Conservation (phyloP, 2,329 filamentous ascomycete species). For the Hansfordia pulvinata region DNA sequence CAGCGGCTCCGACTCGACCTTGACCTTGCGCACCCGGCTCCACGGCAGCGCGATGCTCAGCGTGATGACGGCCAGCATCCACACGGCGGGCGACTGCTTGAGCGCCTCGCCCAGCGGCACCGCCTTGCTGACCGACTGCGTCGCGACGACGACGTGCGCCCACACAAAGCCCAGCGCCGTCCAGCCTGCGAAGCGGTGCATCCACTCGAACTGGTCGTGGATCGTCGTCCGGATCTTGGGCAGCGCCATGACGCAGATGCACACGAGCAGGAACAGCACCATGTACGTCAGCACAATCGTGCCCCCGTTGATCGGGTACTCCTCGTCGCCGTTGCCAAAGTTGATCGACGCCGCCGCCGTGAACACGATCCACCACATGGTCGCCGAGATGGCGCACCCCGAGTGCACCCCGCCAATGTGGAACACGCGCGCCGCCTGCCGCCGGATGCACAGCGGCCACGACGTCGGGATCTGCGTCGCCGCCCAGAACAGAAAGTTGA, state of each 20-base stretch:
- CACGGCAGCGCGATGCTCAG: slow-evolving; percentile 57
- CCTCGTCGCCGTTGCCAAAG: slow-evolving; percentile 9
- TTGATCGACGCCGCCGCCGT: too few species aligned
- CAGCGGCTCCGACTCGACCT: slow-evolving; percentile 51
- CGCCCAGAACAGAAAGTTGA: slow-evolving; percentile 34
- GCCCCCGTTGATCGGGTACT: too few species aligned
- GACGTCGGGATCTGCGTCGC: slow-evolving; percentile 29
- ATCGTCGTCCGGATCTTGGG: slow-evolving; percentile 44
- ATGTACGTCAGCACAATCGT: slow-evolving; percentile 36
- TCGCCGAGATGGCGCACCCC: slow-evolving; percentile 31
- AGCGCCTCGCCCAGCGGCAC: slow-evolving; percentile 21
- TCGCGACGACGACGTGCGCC: slow-evolving; percentile 42
- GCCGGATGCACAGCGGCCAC: slow-evolving; percentile 31
- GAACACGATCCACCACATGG: slow-evolving; percentile 28
- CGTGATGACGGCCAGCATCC: slow-evolving; percentile 54
- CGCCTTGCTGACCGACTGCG: slow-evolving; percentile 25
- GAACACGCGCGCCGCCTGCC: slow-evolving; percentile 34
- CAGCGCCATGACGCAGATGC: slow-evolving; percentile 47
- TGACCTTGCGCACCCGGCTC: slow-evolving; percentile 54
- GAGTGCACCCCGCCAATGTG: slow-evolving; percentile 38
- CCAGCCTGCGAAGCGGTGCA: slow-evolving; percentile 66
- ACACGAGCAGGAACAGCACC: slow-evolving; percentile 39
- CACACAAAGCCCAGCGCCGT: slow-evolving; percentile 51
- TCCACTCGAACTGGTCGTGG: slow-evolving; percentile 57
- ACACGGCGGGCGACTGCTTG: slow-evolving; percentile 36